phyloP scores from a whole-genome alignment of 2,329 filamentous ascomycete species.

The Fusarium camptoceras region DNA sequence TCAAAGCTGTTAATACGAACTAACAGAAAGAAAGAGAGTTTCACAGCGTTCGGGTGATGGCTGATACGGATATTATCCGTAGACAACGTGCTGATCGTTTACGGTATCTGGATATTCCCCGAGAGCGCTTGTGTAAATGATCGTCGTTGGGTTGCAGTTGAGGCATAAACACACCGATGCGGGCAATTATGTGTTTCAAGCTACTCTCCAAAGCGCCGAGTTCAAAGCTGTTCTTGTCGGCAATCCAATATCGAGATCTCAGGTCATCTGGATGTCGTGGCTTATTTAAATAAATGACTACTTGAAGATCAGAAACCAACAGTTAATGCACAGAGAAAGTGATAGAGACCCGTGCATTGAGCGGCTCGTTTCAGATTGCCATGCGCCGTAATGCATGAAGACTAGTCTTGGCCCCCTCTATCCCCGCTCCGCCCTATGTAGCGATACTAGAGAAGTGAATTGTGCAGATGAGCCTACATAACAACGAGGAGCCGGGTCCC shows the following conservation, averaged over 20 bases:
- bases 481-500: conserved; percentile 12
- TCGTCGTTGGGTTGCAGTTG: conserved; percentile 24
- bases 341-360: conserved; percentile 31
- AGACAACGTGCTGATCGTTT: conserved; percentile 29
- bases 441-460: background rate
- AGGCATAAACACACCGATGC: conserved; percentile 32
- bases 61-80: conserved; percentile 26
- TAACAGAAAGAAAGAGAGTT: conserved; percentile 2
- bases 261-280: conserved; percentile 2
- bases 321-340: conserved; percentile 6
- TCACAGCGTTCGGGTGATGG: conserved; percentile 36
- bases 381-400: conserved; percentile 21
- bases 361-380: conserved; percentile 27
- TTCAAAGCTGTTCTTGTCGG: background rate
- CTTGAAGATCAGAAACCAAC: background rate
- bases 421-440: background rate
- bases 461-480: conserved; percentile 5
- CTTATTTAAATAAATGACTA: background rate
- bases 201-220: conserved; percentile 13
- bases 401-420: background rate
- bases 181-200: conserved; percentile 22
- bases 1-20: background rate
- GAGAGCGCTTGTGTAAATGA: conserved; percentile 26
- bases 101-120: conserved; percentile 24
- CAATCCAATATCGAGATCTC: background rate